Evolutionary conservation across 768 basidiomycete species (phyloP).

Genomic region (Strobilomyces echinocephalus): DNA sequence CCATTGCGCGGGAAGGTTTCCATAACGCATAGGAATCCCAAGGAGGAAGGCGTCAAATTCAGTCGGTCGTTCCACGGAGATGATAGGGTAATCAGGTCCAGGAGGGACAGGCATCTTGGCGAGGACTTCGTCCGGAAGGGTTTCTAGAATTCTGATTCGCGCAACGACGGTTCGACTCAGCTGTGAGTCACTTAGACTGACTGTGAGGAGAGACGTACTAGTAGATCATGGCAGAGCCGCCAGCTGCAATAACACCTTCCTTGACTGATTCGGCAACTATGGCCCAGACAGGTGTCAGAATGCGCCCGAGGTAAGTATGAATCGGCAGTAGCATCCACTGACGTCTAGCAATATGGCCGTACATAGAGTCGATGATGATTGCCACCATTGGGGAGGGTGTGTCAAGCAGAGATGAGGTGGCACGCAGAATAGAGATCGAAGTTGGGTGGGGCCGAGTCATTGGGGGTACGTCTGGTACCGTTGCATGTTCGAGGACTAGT

Average conservation of each 20-base stretch:
- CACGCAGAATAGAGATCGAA: no score
- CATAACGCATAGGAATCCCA: slow-evolving; percentile 44
- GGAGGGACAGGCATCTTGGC: slow-evolving; percentile 62
- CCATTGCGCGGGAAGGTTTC: slow-evolving; percentile 49
- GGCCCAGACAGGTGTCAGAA: no score
- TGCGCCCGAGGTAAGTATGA: neutral
- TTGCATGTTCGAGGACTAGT: no score
- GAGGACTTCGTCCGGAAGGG: slow-evolving; percentile 65
- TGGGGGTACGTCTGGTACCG: no score
- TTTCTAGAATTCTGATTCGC: slow-evolving; percentile 65
- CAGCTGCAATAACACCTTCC: slow-evolving; percentile 43
- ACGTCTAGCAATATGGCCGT: slow-evolving; percentile 70
- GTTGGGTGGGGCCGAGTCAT: no score
- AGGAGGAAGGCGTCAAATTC: slow-evolving; percentile 39
- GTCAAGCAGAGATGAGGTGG: neutral
- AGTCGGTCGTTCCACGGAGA: slow-evolving; percentile 10
- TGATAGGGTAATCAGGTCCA: slow-evolving; percentile 52
- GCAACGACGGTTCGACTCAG: neutral
- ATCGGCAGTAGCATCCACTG: slow-evolving; percentile 21
- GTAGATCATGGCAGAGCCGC: slow-evolving; percentile 49
- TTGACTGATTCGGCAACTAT: slow-evolving; percentile 28
- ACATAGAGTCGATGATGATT: slow-evolving; percentile 70
- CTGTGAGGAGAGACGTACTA: slow-evolving; percentile 40
- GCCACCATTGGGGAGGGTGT: slow-evolving; percentile 54
- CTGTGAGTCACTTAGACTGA: neutral